Base-by-base conservation (phyloP, 2,329 filamentous ascomycete genomes). In the Rutstroemia sp. region DNA sequence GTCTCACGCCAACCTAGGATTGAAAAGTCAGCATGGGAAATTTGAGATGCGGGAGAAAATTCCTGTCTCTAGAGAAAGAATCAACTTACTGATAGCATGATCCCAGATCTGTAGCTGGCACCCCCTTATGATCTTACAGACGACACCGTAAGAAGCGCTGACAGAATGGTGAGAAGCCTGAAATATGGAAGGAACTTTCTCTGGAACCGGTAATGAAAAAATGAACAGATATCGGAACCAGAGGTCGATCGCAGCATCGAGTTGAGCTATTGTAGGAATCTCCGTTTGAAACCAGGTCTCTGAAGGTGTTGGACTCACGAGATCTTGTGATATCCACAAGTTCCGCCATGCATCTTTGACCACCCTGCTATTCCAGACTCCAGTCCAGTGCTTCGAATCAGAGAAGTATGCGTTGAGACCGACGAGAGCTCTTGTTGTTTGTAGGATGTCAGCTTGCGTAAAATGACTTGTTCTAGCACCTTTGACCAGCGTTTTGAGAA, bases 81-180 rank as follows among this genome's bases (percentile, higher is more conserved):
- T n/a, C 2, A n/a, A 42, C 39, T 42, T 42, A 42, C 77, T 78
- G 60, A 85, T 83, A 18, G 79, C 79, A 65, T 85, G 81, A 61
- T 85, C 81, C 81, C 81, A 85, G 57, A 85, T 81, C 60, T 82
- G 79, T 34, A 83, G 74, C 0, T 79, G 82, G 57, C 79, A 81
- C 56, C 78, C 77, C 25, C 79, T 75, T 68, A 81, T 81, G 61
- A 83, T 72, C 69, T 84, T 83, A 68, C 81, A 81, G 9, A 84
- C 76, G 58, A 84, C 78, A 37, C 81, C 81, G 57, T 83, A 84
- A 0, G 81, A 77, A 5, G 79, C 80, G 54, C 79, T 79, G 44
- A 82, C 79, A 58, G 79, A 80, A 68, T 85, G 81, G 63, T 85
- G 81, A 2, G 81, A 83, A 30, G 80, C 80, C 66, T 85, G 81